Evolutionary conservation across 192 early-diverging fungal genomes (phyloP), one percentile per base, ranked within the genome.

Genomic region (Backusella luteola): DNA sequence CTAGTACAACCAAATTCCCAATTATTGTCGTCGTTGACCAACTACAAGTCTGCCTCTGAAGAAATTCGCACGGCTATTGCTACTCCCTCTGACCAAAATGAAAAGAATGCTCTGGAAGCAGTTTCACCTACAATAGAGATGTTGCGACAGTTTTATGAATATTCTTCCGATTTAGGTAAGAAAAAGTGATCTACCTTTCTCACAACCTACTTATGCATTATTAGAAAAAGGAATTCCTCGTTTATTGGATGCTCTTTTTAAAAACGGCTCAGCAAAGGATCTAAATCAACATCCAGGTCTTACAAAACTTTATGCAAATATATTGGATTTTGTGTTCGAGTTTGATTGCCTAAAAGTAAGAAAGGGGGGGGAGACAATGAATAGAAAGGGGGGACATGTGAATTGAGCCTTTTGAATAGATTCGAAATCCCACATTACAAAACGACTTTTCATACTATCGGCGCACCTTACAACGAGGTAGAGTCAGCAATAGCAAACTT

Each of bases 371-470:
- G 15, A 14, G 42, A 44, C 12, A 44, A 44, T 17, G 15, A 44
- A 44, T 14, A 14, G 42, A 44, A 14, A 44, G 4, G 15, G 42
- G 15, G 42, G 15, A 44, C 42, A 44, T 44, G 42, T 44, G 42
- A 17, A 44, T 14, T 4, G 12, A 39, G 0, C 36, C 36, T 39
- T 12, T 39, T 11, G 8, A 39, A 67, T 71, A 73, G 67, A 79
- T 79, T n/a, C 23, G 78, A 36, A 79, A 39, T 17, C 72, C 78
- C 19, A 53, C 66, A 21, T 34, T 97, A 75, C 96, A 97, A 83
- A 98, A 98, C 84, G 96, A 98, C 75, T 96, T 98, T 81, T 96
- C 97, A 36, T 98, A 95, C 80, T 98, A 98, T 77, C 91, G 96
- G 41, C 88, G 97, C 46, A 92, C 94, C 34, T 83, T 96, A n/a